Evolutionary conservation across 2,329 filamentous ascomycete species (phyloP).

Genomic region (Trichoderma sp.): DNA sequence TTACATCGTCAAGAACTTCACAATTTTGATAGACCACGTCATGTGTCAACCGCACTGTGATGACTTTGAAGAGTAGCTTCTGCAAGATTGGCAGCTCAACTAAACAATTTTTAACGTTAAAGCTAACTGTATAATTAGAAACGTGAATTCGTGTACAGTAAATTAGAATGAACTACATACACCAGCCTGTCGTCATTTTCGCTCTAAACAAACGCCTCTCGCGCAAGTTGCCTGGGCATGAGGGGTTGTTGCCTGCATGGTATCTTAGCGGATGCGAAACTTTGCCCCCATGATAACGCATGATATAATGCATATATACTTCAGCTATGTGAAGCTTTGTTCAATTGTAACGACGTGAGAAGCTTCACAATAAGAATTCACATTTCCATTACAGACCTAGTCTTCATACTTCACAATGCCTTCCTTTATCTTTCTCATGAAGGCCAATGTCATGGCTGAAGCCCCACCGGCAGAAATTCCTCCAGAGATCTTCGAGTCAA

Average conservation of each 20-base stretch:
- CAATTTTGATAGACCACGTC: not conserved
- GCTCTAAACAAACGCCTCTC: not conserved
- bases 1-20: not conserved
- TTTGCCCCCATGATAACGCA: not conserved
- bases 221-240: not conserved
- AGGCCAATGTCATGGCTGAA: slow-evolving; percentile 31
- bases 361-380: not conserved
- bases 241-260: not conserved
- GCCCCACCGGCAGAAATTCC: slow-evolving; percentile 18
- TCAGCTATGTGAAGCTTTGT: not conserved
- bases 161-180: not conserved
- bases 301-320: not conserved
- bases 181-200: not conserved
- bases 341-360: rapidly evolving
- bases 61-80: not conserved
- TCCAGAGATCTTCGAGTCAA: slow-evolving; percentile 30
- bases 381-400: not conserved
- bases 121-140: not conserved
- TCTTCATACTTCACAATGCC: slow-evolving; percentile 27
- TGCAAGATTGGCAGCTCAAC: not conserved
- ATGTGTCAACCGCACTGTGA: not conserved
- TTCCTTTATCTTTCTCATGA: slow-evolving; percentile 35
- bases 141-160: not conserved
- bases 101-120: not conserved
- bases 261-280: not conserved